Conservation (phyloP, 2,329 filamentous ascomycete genomes). For the Aspergillus costaricaensis region DNA sequence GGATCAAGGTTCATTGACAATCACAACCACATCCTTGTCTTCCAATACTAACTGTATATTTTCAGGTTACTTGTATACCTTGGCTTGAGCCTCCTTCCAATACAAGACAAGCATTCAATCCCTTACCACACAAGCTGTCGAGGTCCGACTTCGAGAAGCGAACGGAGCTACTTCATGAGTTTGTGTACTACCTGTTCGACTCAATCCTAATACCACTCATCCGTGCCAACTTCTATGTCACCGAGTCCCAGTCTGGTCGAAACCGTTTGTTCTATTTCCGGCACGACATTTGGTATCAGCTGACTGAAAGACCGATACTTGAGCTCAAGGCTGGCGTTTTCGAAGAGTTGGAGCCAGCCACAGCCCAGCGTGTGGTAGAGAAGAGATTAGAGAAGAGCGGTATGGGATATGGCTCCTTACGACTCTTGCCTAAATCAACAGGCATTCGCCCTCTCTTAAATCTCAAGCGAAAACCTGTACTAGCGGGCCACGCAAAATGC, state of each 20-base stretch:
- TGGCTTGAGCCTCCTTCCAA: constrained; percentile 71
- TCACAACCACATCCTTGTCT: background rate
- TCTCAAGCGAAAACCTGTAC: constrained; percentile 65
- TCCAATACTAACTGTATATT: background rate
- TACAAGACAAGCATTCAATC: constrained; percentile 10
- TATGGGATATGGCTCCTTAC: constrained; percentile 75
- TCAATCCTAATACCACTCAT: constrained; percentile 86
- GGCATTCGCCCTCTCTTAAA: constrained; percentile 87
- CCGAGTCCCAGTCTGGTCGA: constrained; percentile 78
- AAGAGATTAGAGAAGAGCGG: constrained; percentile 63
- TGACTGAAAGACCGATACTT: constrained; percentile 72
- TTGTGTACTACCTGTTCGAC: constrained; percentile 91
- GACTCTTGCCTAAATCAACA: constrained; percentile 77
- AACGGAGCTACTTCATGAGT: constrained; percentile 75
- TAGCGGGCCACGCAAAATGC: constrained; percentile 53
- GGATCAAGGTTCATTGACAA: constrained; percentile 64
- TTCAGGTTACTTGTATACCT: constrained; percentile 64
- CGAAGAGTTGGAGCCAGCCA: constrained; percentile 67
- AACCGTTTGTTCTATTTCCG: constrained; percentile 90
- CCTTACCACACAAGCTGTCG: constrained; percentile 57
- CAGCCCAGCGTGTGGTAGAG: constrained; percentile 60
- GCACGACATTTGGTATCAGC: constrained; percentile 82
- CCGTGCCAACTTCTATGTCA: constrained; percentile 88
- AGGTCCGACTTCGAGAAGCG: constrained; percentile 74
- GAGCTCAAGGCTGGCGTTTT: constrained; percentile 73